Evolutionary conservation across 2,329 filamentous ascomycete species (phyloP), one percentile per base, ranked within the genome.

Genomic region (Penicillium glabrum): DNA sequence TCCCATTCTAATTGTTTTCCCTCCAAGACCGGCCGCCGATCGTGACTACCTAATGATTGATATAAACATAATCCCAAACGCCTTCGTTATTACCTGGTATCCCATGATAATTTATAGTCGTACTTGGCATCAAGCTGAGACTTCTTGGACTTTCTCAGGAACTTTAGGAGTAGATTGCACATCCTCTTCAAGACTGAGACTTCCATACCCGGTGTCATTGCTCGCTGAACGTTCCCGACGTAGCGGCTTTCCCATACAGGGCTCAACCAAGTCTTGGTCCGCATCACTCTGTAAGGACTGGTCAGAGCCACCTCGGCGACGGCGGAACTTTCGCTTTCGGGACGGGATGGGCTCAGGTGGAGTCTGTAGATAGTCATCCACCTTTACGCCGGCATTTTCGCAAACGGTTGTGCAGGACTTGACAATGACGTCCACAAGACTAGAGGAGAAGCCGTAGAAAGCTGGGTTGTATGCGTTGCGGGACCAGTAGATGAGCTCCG

Each of bases 401-500:
- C 75, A 78, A 2, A 75, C 54, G 3, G 66, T 61, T 5, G 68
- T 69, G 58, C 75, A 77, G 31, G 74, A 74, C 2, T 70, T 66
- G 37, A 77, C 74, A 24, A 77, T 72, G 0, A 74, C 67, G 7
- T 75, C 69, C 9, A 75, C 68, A 13, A 76, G 69, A 4, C 63
- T 64, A 5, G 69, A 61, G 0, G 74, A 76, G 31, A 78, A 72
- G 0, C 75, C 75, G 24, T 77, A 77, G 46, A 76, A 77, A 8
- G 75, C 67, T 1, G 75, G 75, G 48, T 76, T 77, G 57, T 77
- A 77, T 10, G 75, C 75, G 55, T 77, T 73, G 14, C 72, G 72
- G n/a, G 75, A 73, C 75, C 75, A 78, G 58, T 77, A 77, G 45
- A 75, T 72, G 6, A 78, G 69, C 46, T 76, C 73, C 0, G 72